Base-by-base conservation (phyloP, 768 basidiomycete species). In the Strobilomyces dryophilus region DNA sequence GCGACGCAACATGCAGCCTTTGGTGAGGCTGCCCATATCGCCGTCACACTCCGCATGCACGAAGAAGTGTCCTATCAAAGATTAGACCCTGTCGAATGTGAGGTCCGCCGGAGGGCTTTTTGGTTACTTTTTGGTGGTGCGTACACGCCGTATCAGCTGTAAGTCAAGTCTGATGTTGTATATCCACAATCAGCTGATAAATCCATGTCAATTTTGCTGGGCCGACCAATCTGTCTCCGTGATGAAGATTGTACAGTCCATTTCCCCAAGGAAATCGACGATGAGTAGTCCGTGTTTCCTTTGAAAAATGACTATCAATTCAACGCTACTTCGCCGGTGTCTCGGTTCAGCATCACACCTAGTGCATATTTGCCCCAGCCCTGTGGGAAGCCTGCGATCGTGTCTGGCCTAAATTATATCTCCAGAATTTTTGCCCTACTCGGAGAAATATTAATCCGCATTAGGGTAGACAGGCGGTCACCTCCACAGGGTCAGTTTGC, bases 191-290 rank as follows among this genome's bases (percentile, higher is more conserved):
- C 64, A 90, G 90, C 90, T 57, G 93, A 95, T 68, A 92, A 92
- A 71, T 92, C 90, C 17, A 89, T 87, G 85, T 87, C 88, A 45
- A 87, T 92, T 60, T 74, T 93, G 39, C 76, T 92, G 42, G 89
- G 89, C 17, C 78, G 92, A 54, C 90, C 91, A 36, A 89, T 93
- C 57, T 89, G 84, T 68, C 75, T 94, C 63, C 80, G 89, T 49
- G 90, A 93, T 63, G 93, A 94, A 66, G 92, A 95, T 68, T 93
- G 91, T 70, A 91, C 89, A 9, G 81, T 90, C 3, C 85, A 90
- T 66, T 91, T 92, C 72, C 90, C 90, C 26, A 88, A 85, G 69
- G 89, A 92, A 71, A 74, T 92, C 53, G 89, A 92, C 69, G 89
- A 92, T 66, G 89, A 92, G 74, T 92, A 90, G 89, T 92, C 71